A percentile compares a stretch with the other conserved stretches of the same genome.
These are phyloP conservation scores for Chaetoscypha palmicola DNA, from an alignment of 2,329 filamentous ascomycete genomes.

Conservation along the genomic window DNA sequence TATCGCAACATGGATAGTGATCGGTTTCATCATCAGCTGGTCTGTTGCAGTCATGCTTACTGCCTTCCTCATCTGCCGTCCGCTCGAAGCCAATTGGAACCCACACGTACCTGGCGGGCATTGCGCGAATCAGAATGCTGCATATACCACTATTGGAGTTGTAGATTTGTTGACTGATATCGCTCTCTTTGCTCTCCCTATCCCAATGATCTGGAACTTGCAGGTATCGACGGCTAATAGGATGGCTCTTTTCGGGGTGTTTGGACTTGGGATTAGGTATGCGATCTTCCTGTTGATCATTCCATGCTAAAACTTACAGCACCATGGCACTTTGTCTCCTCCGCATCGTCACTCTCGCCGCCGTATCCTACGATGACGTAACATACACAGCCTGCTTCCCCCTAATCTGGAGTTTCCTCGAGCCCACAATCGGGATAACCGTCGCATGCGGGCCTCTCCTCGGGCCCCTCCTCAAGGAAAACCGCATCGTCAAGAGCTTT, in stretches of 20 bases:
- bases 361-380: neutral
- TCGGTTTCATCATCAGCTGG: constrained; percentile 4
- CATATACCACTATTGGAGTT: constrained; percentile 13
- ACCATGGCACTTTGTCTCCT: constrained; percentile 5
- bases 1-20: neutral
- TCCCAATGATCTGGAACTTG: constrained; percentile 31
- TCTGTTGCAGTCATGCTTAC: neutral
- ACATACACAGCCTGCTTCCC: constrained; percentile 4
- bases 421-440: constrained; percentile 6
- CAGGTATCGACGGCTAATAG: constrained; percentile 21
- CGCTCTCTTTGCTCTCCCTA: constrained; percentile 32
- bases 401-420: constrained; percentile 7
- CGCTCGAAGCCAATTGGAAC: constrained; percentile 7
- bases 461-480: constrained; percentile 2
- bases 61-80: constrained; percentile 2
- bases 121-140: constrained; percentile 2
- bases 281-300: neutral
- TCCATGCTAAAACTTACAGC: neutral
- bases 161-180: constrained; percentile 5
- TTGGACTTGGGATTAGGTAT: constrained; percentile 8
- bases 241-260: constrained; percentile 4
- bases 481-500: neutral
- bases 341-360: constrained; percentile 3
- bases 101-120: neutral
- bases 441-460: constrained; percentile 9